Evolutionary conservation across 805 yeast genomes (phyloP).

Genomic region (Scheffersomyces ergatensis): DNA sequence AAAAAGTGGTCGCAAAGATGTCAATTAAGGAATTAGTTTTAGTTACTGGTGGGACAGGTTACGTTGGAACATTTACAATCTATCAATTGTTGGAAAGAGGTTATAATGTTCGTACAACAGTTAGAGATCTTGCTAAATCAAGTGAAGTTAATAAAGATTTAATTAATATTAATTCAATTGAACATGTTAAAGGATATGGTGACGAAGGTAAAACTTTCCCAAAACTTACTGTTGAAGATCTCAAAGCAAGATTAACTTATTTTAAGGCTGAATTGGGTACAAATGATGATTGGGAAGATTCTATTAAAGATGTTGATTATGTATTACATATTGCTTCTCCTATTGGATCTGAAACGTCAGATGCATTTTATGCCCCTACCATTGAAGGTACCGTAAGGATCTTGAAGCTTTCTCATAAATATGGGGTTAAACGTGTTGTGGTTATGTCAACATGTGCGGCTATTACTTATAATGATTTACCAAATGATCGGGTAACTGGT

Average conservation of each 20-base stretch:
- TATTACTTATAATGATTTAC: slow-evolving; percentile 21
- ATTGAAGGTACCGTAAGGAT: slow-evolving; percentile 15
- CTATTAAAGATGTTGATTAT: slow-evolving; percentile 29
- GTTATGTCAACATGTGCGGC: slow-evolving; percentile 50
- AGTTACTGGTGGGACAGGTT: slow-evolving; percentile 18
- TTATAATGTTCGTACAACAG: slow-evolving; percentile 7
- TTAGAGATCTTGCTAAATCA: no score
- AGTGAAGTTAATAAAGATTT: slow-evolving; percentile 3
- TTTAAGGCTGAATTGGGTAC: slow-evolving; percentile 4
- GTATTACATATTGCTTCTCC: slow-evolving; percentile 38
- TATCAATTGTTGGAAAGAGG: slow-evolving; percentile 10
- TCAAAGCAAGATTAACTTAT: slow-evolving; percentile 8
- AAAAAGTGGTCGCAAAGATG: no score
- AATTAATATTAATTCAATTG: slow-evolving; percentile 10
- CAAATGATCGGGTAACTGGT: slow-evolving; percentile 3
- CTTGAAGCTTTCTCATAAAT: slow-evolving; percentile 10
- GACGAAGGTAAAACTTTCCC: neutral
- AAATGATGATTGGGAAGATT: slow-evolving; percentile 17
- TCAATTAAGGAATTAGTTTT: slow-evolving; percentile 3
- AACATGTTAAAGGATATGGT: neutral
- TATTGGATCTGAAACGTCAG: slow-evolving; percentile 12
- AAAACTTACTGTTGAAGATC: slow-evolving; percentile 14
- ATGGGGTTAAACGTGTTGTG: slow-evolving; percentile 31
- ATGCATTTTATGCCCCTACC: slow-evolving; percentile 17
- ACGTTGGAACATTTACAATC: slow-evolving; percentile 13